These are phyloP conservation scores for Olyra latifolia DNA, from an alignment of 176 grass and related monocot species.

Conservation along the genomic window DNA sequence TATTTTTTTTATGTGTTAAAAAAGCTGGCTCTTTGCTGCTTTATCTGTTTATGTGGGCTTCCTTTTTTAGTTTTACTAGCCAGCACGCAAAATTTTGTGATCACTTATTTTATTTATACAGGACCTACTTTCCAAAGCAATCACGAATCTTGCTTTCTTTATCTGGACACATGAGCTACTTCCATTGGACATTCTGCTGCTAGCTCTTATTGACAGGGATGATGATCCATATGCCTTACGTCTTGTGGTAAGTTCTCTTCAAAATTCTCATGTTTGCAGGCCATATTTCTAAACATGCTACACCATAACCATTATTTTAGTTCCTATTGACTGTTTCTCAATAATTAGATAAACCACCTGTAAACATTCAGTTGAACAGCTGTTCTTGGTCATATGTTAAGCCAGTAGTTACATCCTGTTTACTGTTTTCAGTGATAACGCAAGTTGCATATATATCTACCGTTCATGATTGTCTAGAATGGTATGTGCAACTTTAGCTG, in stretches of 20 bases:
- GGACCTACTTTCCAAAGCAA: slow-evolving; percentile 93
- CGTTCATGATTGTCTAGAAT: slow-evolving; percentile 12
- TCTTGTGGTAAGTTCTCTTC: slow-evolving; percentile 71
- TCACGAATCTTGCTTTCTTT: slow-evolving; percentile 84
- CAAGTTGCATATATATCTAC: not conserved
- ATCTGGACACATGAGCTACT: slow-evolving; percentile 95
- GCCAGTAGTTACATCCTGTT: slow-evolving; percentile 13
- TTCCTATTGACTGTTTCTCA: slow-evolving; percentile 1
- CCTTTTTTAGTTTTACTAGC: slow-evolving; percentile 19
- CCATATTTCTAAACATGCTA: slow-evolving; percentile 22
- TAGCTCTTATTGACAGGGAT: slow-evolving; percentile 97
- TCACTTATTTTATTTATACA: slow-evolving; percentile 39
- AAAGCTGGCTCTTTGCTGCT: not conserved
- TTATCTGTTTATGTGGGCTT: slow-evolving; percentile 19
- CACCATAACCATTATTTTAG: slow-evolving; percentile 1
- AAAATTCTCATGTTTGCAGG: slow-evolving; percentile 14
- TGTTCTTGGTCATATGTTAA: slow-evolving; percentile 8
- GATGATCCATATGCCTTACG: slow-evolving; percentile 91
- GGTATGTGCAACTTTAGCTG: not conserved
- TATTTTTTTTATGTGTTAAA: not conserved
- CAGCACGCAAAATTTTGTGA: slow-evolving; percentile 10
- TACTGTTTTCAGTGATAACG: slow-evolving; percentile 1
- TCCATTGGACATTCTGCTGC: slow-evolving; percentile 88
- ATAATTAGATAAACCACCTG: slow-evolving; percentile 8
- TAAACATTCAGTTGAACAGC: slow-evolving; percentile 27